Evolutionary conservation across 108 stramenopile genomes (phyloP), one percentile per base, ranked within the genome.

Genomic region (Pelagomonas calceolata): DNA sequence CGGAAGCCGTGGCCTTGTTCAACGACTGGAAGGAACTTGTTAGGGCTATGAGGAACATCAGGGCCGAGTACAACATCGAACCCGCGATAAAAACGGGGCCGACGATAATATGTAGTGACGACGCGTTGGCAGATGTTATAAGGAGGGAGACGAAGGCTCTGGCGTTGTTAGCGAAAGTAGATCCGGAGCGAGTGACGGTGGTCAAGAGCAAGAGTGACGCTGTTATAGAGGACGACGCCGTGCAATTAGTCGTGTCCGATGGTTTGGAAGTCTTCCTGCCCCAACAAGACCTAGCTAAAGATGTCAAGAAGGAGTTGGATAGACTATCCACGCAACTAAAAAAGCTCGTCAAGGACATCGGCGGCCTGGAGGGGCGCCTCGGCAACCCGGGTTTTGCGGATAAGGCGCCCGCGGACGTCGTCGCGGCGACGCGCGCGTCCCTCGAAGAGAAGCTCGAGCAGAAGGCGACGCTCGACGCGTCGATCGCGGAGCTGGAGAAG

Each of bases 51-150:
- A 85, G 94, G 21, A 95, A 95, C 75, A 90, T 90, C 34, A 78
- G 93, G 16, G 88, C 91, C 31, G 91, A 94, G 75, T 94, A 91
- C 81, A 89, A 92, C 72, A 90, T 92, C 5, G 93, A 92, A 73
- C 90, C 85, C 36, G 88, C 87, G 30, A 91, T 90, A 71, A 90
- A 88, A 46, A 91, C 92, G 65, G 78, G 82, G 64, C 90, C 90
- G 15, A 80, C 87, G 21, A 73, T 91, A 36, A 83, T 94, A 33
- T 43, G 39, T 87, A 88, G 31, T 17, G 68, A 75, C 30, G 87
- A 85, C 30, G 67, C 76, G 21, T 65, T 94, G 67, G 77, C 83
- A 66, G 76, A 85, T 32, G 80, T 75, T 45, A 79, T 94, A 17
- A 80, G 82, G 65, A 79, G 75, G 4, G 93, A 94, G 72, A 36